A percentile compares a stretch with the other conserved stretches of the same genome.
phyloP scores from a whole-genome alignment of 1,284 basidiomycete genomes.

The Anthracocystis panici-leucophaei region DNA sequence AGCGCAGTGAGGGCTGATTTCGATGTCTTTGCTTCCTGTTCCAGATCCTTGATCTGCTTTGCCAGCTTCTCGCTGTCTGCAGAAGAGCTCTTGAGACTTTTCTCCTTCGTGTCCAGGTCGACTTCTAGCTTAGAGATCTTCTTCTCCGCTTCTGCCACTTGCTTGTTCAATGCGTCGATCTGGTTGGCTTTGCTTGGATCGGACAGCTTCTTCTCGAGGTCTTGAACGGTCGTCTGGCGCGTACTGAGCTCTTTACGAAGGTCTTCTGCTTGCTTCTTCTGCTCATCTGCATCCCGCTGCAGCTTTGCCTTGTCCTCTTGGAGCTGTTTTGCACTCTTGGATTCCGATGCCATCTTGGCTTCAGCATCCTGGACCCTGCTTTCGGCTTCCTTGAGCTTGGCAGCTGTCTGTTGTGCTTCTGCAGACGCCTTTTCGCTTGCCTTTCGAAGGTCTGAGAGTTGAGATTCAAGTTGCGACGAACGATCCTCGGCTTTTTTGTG shows the following conservation, averaged over 20 bases:
- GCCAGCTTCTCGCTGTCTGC: slow-evolving; percentile 20
- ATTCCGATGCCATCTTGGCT: slow-evolving; percentile 8
- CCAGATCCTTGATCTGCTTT: slow-evolving; percentile 21
- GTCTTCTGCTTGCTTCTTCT: slow-evolving; percentile 28
- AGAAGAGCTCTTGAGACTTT: slow-evolving; percentile 20
- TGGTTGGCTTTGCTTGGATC: slow-evolving; percentile 47
- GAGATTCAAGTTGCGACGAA: slow-evolving; percentile 24
- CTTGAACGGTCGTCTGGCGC: slow-evolving; percentile 19
- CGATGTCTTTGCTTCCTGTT: slow-evolving; percentile 16
- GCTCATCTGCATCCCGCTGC: slow-evolving; percentile 22
- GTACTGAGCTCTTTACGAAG: slow-evolving; percentile 17
- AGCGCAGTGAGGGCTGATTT: slow-evolving; percentile 12
- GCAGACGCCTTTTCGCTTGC: slow-evolving; percentile 13
- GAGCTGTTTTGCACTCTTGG: slow-evolving; percentile 24
- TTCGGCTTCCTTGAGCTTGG: slow-evolving; percentile 25
- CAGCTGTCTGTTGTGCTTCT: slow-evolving; percentile 11
- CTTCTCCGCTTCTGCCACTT: slow-evolving; percentile 19
- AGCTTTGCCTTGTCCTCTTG: slow-evolving; percentile 28
- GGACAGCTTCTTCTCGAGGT: slow-evolving; percentile 43
- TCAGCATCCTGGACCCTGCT: slow-evolving; percentile 26
- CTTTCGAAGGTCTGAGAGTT: slow-evolving; percentile 21
- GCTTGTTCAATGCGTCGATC: slow-evolving; percentile 31
- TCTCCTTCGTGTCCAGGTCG: slow-evolving; percentile 25
- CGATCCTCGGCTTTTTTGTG: slow-evolving; percentile 25
- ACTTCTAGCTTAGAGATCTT: slow-evolving; percentile 36